These are phyloP conservation scores for Paraphoma sp. DNA, from an alignment of 2,329 filamentous ascomycete genomes.

Conservation along the genomic window DNA sequence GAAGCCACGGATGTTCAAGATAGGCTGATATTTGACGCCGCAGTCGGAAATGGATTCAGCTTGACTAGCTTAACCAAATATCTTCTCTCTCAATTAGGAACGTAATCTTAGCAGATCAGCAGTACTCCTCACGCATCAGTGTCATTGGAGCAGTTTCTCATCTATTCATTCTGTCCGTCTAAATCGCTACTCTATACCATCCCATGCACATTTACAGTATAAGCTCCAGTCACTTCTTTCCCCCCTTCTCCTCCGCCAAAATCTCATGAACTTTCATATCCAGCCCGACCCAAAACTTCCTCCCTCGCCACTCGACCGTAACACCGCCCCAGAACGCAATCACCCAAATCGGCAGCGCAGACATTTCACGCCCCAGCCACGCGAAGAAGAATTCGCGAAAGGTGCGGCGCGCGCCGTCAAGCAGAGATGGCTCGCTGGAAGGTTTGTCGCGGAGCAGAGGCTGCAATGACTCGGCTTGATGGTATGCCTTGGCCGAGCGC, in stretches of 20 bases:
- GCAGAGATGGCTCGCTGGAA: conserved; percentile 15
- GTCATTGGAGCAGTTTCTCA: no score
- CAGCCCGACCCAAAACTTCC: conserved; percentile 78
- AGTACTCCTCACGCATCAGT: no score
- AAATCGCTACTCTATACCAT: no score
- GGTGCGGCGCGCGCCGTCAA: conserved; percentile 55
- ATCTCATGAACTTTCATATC: conserved; percentile 81
- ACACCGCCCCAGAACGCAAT: conserved; percentile 90
- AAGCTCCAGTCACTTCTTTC: background rate
- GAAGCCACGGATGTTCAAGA: no score
- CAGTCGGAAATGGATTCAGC: no score
- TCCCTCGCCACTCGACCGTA: conserved; percentile 86
- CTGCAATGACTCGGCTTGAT: conserved; percentile 25
- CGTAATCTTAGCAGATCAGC: no score
- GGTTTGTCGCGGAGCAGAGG: conserved; percentile 28
- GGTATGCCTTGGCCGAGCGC: conserved; percentile 42
- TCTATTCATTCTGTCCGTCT: no score
- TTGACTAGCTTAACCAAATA: no score
- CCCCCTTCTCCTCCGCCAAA: conserved; percentile 22
- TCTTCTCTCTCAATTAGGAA: no score
- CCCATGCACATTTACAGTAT: background rate
- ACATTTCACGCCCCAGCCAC: conserved; percentile 82
- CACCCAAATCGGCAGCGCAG: conserved; percentile 88
- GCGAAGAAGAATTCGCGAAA: conserved; percentile 77
- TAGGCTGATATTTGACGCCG: no score